Evolutionary conservation across 2,329 filamentous ascomycete species (phyloP).

Genomic region (Chrysoporthe austroafricana): DNA sequence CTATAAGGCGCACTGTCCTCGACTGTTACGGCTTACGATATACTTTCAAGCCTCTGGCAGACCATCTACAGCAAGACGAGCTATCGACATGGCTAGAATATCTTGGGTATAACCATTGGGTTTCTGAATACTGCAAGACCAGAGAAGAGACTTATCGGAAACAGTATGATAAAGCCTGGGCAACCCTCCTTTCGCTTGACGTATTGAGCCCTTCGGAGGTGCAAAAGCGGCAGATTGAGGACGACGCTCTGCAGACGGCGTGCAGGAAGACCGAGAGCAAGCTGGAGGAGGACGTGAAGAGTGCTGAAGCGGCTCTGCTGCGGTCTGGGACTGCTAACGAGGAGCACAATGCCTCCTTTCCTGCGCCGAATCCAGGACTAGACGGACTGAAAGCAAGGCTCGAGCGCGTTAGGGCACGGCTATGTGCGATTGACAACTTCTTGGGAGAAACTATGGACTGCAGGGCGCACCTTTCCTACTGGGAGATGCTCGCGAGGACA

Average conservation of each 20-base stretch:
- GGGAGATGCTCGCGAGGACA: not conserved
- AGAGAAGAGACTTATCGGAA: not conserved
- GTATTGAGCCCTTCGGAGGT: not conserved
- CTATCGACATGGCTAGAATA: constrained; percentile 1
- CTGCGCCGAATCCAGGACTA: not conserved
- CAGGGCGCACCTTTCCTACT: not conserved
- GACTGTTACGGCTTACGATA: not conserved
- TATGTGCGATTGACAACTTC: not conserved
- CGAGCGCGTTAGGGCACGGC: not conserved
- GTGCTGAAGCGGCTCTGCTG: not conserved
- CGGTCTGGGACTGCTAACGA: no score
- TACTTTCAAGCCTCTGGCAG: not conserved
- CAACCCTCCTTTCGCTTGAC: not conserved
- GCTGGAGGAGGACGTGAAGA: not conserved
- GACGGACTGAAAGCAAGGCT: not conserved
- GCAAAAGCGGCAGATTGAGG: not conserved
- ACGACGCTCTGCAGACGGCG: not conserved
- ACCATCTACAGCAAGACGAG: not conserved
- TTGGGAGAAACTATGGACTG: not conserved
- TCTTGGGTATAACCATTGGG: not conserved
- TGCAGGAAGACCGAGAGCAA: not conserved
- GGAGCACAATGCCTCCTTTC: no score
- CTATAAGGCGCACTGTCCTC: not conserved
- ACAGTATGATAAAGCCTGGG: not conserved
- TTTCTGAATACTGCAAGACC: not conserved